Evolutionary conservation across 176 grass and related monocot species (phyloP).

Genomic region (Phyllostachys edulis): DNA sequence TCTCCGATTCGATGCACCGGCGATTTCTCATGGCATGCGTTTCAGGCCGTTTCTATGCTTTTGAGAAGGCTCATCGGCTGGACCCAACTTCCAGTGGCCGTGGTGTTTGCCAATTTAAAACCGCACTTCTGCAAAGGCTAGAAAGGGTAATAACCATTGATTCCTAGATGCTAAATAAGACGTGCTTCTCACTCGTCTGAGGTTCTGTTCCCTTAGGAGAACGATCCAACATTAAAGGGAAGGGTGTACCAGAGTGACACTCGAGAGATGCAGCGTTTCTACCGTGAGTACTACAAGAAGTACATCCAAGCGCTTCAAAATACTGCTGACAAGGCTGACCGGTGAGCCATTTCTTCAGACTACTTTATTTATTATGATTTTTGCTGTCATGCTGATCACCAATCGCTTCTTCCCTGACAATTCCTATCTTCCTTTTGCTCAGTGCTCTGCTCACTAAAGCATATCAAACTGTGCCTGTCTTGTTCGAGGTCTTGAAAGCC

Average conservation of each 20-base stretch:
- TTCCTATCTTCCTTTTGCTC: not conserved
- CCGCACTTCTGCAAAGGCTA: slow-evolving; percentile 73
- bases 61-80: slow-evolving; percentile 85
- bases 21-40: not conserved
- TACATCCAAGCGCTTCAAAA: slow-evolving; percentile 95
- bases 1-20: no score
- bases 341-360: slow-evolving; percentile 35
- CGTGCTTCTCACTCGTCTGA: not conserved
- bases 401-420: not conserved
- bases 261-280: slow-evolving; percentile 87
- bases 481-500: slow-evolving; percentile 94
- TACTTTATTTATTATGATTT: not conserved
- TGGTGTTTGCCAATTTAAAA: slow-evolving; percentile 88
- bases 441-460: slow-evolving; percentile 92
- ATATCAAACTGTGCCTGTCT: slow-evolving; percentile 87
- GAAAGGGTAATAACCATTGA: slow-evolving; percentile 49
- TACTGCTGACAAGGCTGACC: slow-evolving; percentile 81
- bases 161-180: not conserved
- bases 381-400: not conserved
- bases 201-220: slow-evolving; percentile 48
- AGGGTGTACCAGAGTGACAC: slow-evolving; percentile 90
- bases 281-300: slow-evolving; percentile 87
- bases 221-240: slow-evolving; percentile 90
- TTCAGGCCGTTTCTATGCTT: slow-evolving; percentile 82
- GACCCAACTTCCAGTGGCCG: slow-evolving; percentile 80